phyloP scores from a whole-genome alignment of 2,329 filamentous ascomycete species.

The Incumbomyces delicatus region DNA sequence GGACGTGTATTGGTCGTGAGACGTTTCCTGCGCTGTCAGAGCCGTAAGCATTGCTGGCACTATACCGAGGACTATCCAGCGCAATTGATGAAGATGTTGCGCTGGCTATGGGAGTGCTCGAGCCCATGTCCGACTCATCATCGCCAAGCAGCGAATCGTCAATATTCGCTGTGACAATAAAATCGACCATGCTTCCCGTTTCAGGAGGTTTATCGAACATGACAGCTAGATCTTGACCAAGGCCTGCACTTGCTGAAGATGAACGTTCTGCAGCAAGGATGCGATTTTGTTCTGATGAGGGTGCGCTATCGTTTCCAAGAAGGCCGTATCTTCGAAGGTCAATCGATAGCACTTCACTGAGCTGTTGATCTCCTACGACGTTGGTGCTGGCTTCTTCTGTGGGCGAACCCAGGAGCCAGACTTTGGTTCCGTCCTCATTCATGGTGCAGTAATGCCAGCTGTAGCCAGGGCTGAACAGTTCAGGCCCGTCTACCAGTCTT shows the following conservation, averaged over 20 bases:
- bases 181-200: slow-evolving; percentile 77
- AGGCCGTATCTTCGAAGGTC: slow-evolving; percentile 87
- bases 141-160: slow-evolving; percentile 48
- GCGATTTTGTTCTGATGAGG: slow-evolving; percentile 36
- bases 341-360: slow-evolving; percentile 89
- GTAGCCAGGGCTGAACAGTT: slow-evolving; percentile 85
- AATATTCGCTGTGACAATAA: slow-evolving; percentile 78
- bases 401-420: slow-evolving; percentile 89
- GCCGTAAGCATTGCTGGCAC: slow-evolving; percentile 13
- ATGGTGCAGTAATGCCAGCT: slow-evolving; percentile 98
- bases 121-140: slow-evolving; percentile 42
- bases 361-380: slow-evolving; percentile 69
- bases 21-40: slow-evolving; percentile 31
- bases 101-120: slow-evolving; percentile 17
- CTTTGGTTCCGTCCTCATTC: slow-evolving; percentile 89
- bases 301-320: slow-evolving; percentile 64
- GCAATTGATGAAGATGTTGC: slow-evolving; percentile 14
- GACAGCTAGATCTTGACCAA: slow-evolving; percentile 75
- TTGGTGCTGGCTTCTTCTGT: slow-evolving; percentile 62
- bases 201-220: slow-evolving; percentile 84
- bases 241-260: slow-evolving; percentile 44
- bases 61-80: slow-evolving; percentile 14
- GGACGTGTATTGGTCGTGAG: slow-evolving; percentile 82
- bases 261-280: slow-evolving; percentile 44
- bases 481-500: slow-evolving; percentile 83